A percentile compares a stretch with the other conserved stretches of the same genome.
These are phyloP conservation scores for Lasiodiplodia sp. DNA, from an alignment of 2,329 filamentous ascomycete genomes.

Conservation along the genomic window DNA sequence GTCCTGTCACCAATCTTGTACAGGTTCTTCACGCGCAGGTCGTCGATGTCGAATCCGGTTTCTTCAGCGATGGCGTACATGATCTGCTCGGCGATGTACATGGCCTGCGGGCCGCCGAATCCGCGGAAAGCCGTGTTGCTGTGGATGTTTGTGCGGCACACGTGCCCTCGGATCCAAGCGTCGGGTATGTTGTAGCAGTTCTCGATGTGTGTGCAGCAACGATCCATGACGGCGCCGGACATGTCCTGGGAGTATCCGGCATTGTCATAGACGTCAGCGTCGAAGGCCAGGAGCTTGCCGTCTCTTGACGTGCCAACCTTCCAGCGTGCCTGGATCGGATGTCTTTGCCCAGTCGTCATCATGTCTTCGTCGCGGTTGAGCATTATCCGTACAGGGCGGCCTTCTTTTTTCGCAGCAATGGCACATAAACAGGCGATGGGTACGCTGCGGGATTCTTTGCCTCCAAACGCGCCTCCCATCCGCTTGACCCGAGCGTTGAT, in stretches of 20 bases:
- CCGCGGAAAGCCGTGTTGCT: conserved; percentile 96
- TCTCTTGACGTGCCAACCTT: conserved; percentile 92
- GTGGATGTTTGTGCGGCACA: conserved; percentile 94
- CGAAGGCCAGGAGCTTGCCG: conserved; percentile 88
- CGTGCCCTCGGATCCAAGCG: conserved; percentile 79
- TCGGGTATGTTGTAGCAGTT: conserved; percentile 89
- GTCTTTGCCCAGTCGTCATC: conserved; percentile 84
- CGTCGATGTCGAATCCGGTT: conserved; percentile 82
- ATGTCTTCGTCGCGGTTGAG: conserved; percentile 96
- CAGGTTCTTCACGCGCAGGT: conserved; percentile 82
- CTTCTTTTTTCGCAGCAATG: conserved; percentile 82
- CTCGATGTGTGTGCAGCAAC: conserved; percentile 85
- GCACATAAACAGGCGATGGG: conserved; percentile 84
- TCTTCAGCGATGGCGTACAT: conserved; percentile 90
- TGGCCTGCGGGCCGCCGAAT: conserved; percentile 92
- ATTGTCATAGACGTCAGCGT: conserved; percentile 90
- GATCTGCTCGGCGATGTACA: conserved; percentile 88
- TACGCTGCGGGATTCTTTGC: conserved; percentile 88
- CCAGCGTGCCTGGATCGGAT: conserved; percentile 89
- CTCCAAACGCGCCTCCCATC: conserved; percentile 90
- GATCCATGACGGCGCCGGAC: conserved; percentile 80
- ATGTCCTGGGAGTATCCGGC: conserved; percentile 77
- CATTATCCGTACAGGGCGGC: conserved; percentile 87
- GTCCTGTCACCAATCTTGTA: conserved; percentile 79
- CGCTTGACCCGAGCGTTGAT: conserved; percentile 89